These are phyloP conservation scores for Metschnikowia santaceciliae DNA, from an alignment of 805 yeast species.

Conservation along the genomic window DNA sequence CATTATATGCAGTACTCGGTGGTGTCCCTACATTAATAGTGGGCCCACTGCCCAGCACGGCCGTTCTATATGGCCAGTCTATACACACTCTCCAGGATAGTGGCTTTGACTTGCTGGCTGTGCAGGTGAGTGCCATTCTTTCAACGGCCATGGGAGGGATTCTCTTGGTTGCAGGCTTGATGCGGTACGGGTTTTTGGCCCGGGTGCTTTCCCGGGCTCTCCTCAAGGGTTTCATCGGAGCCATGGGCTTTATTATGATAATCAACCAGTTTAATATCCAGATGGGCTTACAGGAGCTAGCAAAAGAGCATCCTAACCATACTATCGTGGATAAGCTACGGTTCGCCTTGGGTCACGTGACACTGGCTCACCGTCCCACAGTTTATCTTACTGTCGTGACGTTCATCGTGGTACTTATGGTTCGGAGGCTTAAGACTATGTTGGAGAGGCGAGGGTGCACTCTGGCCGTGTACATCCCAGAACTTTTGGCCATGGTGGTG, in stretches of 20 bases:
- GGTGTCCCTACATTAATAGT: constrained; percentile 87
- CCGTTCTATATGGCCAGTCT: constrained; percentile 77
- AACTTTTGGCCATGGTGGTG: constrained; percentile 29
- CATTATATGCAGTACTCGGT: constrained; percentile 74
- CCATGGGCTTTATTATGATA: constrained; percentile 82
- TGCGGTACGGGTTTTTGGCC: constrained; percentile 84
- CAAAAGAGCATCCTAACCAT: background rate
- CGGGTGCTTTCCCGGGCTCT: constrained; percentile 74
- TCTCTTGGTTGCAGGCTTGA: constrained; percentile 32
- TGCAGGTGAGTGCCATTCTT: constrained; percentile 20
- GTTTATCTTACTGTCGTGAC: constrained; percentile 20
- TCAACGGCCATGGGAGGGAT: constrained; percentile 19
- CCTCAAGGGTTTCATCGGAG: constrained; percentile 78
- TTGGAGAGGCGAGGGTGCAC: constrained; percentile 15
- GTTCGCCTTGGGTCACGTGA: constrained; percentile 7
- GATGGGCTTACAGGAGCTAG: constrained; percentile 26
- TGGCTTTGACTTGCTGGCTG: constrained; percentile 35
- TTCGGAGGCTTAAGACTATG: constrained; percentile 19
- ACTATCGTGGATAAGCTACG: constrained; percentile 11
- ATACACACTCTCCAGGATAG: constrained; percentile 39
- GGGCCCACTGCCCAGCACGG: constrained; percentile 89
- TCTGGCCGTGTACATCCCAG: constrained; percentile 28
- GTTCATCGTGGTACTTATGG: constrained; percentile 19
- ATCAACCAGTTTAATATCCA: constrained; percentile 50
- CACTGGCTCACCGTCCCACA: constrained; percentile 9